These are phyloP conservation scores for Coprinopsis marcescibilis DNA, from an alignment of 768 basidiomycete genomes.

Conservation along the genomic window DNA sequence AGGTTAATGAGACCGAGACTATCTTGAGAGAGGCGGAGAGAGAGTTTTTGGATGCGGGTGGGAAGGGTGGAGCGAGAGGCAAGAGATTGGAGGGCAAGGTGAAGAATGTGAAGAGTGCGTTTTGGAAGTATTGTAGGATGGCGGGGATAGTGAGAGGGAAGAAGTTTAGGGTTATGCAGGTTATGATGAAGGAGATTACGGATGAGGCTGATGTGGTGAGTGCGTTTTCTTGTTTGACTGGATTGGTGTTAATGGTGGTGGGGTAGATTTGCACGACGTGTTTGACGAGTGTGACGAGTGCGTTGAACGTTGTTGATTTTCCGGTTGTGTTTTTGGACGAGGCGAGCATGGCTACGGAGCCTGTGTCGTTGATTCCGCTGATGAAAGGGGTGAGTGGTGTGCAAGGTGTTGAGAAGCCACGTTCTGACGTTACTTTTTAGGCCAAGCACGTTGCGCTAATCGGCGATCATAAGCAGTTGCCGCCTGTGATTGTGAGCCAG, in stretches of 20 bases:
- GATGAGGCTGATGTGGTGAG: slow-evolving; percentile 67
- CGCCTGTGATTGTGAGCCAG: slow-evolving; percentile 76
- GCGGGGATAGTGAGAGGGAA: slow-evolving; percentile 30
- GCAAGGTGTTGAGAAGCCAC: neutral
- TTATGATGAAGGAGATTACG: slow-evolving; percentile 63
- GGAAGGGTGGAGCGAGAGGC: slow-evolving; percentile 8
- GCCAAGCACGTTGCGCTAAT: slow-evolving; percentile 81
- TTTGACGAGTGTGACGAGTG: slow-evolving; percentile 63
- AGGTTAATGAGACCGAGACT: neutral
- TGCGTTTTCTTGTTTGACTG: slow-evolving; percentile 15
- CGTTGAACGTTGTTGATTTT: slow-evolving; percentile 74
- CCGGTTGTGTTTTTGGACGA: slow-evolving; percentile 93
- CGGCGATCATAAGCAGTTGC: slow-evolving; percentile 96
- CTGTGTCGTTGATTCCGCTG: slow-evolving; percentile 82
- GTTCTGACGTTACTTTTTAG: slow-evolving; percentile 29
- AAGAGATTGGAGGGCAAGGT: slow-evolving; percentile 13
- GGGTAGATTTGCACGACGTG: slow-evolving; percentile 84
- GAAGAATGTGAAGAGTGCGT: slow-evolving; percentile 27
- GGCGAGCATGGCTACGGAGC: slow-evolving; percentile 95
- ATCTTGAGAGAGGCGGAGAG: neutral
- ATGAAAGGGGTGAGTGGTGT: slow-evolving; percentile 94
- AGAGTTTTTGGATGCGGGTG: too few species aligned
- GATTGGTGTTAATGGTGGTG: neutral
- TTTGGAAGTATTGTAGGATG: slow-evolving; percentile 24
- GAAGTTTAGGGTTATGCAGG: slow-evolving; percentile 49